Evolutionary conservation across 2,329 filamentous ascomycete species (phyloP).

Genomic region (Penicillium paneum): DNA sequence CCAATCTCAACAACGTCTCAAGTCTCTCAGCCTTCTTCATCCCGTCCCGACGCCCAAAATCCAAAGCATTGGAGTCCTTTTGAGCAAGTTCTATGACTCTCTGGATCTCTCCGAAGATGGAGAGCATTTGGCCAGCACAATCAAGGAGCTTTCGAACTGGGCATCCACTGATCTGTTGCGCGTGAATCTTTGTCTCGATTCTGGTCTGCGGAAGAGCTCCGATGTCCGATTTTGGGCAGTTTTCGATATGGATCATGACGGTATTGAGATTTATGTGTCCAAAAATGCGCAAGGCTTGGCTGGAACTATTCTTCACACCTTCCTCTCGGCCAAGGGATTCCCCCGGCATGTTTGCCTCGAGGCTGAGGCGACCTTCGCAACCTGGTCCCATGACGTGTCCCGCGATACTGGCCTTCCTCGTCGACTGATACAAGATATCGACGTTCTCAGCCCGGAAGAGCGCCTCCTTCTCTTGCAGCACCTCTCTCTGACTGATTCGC

Average conservation of each 20-base stretch:
- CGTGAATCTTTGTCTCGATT: slow-evolving; percentile 41
- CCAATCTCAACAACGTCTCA: slow-evolving; percentile 44
- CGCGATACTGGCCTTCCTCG: slow-evolving; percentile 33
- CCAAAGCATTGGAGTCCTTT: slow-evolving; percentile 32
- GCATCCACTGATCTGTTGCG: slow-evolving; percentile 27
- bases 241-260: slow-evolving; percentile 35
- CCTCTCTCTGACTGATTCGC: slow-evolving; percentile 29
- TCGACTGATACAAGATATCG: slow-evolving; percentile 43
- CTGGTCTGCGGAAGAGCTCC: slow-evolving; percentile 38
- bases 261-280: slow-evolving; percentile 43
- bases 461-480: slow-evolving; percentile 41
- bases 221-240: slow-evolving; percentile 44
- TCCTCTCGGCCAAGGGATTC: slow-evolving; percentile 42
- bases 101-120: slow-evolving; percentile 21
- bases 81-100: slow-evolving; percentile 32
- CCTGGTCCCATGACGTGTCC: slow-evolving; percentile 33
- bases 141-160: slow-evolving; percentile 33
- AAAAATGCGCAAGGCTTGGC: slow-evolving; percentile 44
- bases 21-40: slow-evolving; percentile 42
- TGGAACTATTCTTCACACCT: slow-evolving; percentile 47
- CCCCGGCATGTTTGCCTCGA: slow-evolving; percentile 41
- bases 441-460: slow-evolving; percentile 44
- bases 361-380: slow-evolving; percentile 38
- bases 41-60: slow-evolving; percentile 36
- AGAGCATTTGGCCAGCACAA: slow-evolving; percentile 21